Base-by-base conservation (phyloP, 768 basidiomycete species). In the Russula earlei region DNA sequence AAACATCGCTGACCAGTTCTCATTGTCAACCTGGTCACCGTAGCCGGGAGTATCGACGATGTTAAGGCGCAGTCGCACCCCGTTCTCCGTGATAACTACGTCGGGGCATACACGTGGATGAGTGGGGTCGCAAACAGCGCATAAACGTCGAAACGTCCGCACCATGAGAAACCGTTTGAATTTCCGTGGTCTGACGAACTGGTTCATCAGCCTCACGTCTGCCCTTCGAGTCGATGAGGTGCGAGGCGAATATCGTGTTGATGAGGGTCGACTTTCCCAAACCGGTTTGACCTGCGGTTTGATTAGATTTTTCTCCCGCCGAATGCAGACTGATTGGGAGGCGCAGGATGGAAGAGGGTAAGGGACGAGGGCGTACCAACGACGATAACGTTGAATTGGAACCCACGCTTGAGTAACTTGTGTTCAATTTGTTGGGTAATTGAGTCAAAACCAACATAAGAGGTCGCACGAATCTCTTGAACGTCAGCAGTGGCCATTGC, bases 11-110 rank as follows among this genome's bases (percentile, higher is more conserved):
- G 65, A 93, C 91, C 96, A 97, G 70, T 88, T 88, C 71, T 99
- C 95, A 71, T 99, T 99, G 81, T 99, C 95, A 69, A 99, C 83
- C 66, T 93, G 91, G 79, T 99, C 95, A 45, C 94, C 95, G 65
- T 94, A 99, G 34, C 96, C 95, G 51, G 95, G 95, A 11, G 96
- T 99, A 72, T 99, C 95, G 63, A 98, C 91, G 62, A 99, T 97
- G 78, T 97, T 98, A 66, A 99, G 75, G 49, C 91, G 82, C 58
- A 99, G 81, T 68, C 83, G 85, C 58, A 99, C 95, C 54, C 91
- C 91, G 62, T 98, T 97, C 72, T 99, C 95, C 52, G 85, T 85
- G 64, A 99, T 93, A 61, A 95, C 94, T 98, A 62, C 27, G 47
- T 25, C 10, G 33, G 20, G 37, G 29, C 10, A 41, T 42, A 17